Base-by-base conservation (phyloP, 495 filamentous ascomycete genomes). In the Podospora pseudocomata region DNA sequence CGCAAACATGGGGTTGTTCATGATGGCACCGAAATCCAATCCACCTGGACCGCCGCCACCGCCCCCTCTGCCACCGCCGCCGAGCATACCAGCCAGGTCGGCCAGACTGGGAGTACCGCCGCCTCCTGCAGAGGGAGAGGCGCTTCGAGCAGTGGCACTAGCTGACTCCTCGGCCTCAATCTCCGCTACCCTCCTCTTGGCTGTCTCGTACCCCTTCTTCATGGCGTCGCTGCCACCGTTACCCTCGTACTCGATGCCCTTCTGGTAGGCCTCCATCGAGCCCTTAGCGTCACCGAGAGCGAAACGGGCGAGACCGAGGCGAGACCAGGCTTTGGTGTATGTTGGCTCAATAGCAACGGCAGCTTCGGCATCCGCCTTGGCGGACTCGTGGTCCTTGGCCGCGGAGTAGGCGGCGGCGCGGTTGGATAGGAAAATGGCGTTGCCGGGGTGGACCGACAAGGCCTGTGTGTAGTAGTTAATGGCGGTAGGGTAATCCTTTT, bases 1-100 rank as follows among this genome's bases (percentile, higher is more conserved):
- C 56, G 92, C 83, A 77, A 99, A 94, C 95, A 98, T 97, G 56
- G 95, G 95, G 83, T 99, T 98, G 80, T 80, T 92, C 95, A 99
- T 97, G 75, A 99, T 87, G 65, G 82, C 84, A 66, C 84, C 81
- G 15, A 96, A 81, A 77, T 97, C 94, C 3, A 93, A 92, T 88
- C 93, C 92, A 23, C 91, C 92, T 32, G 89, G 90, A 4, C 71
- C 86, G 34, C 84, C 85, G 11, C 73, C 78, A 26, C 80, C 86
- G 16, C 83, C 86, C 4, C 85, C 86, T 18, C 19, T 85, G 27
- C 87, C 86, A 60, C 68, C 74, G 58, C 74, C 77, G 30, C 88
- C 87, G 67, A 96, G 78, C 87, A 96, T 91, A 60, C 88, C 81
- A 26, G 91, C 91, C 39, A 96, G 81, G 67, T 83, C 86, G 66